Conservation (phyloP, 495 filamentous ascomycete genomes). For the Talaromyces liani region DNA sequence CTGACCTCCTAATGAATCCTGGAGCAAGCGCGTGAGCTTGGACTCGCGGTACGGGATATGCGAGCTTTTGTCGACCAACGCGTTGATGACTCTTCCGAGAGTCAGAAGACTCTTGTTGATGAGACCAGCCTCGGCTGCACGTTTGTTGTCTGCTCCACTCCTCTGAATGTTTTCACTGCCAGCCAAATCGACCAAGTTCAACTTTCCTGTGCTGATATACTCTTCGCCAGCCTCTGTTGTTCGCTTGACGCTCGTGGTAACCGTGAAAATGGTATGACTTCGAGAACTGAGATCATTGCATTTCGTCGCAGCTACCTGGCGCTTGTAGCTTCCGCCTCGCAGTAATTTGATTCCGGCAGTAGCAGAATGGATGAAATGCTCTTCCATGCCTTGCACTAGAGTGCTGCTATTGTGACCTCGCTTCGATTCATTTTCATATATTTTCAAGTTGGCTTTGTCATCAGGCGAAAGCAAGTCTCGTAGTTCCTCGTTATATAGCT, state of each 20-base stretch:
- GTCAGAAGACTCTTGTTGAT: slow-evolving; percentile 98
- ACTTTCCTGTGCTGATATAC: slow-evolving; percentile 84
- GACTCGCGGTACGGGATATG: slow-evolving; percentile 96
- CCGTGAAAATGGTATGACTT: slow-evolving; percentile 94
- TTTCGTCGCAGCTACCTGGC: slow-evolving; percentile 94
- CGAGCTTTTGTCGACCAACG: slow-evolving; percentile 78
- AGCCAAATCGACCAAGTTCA: slow-evolving; percentile 93
- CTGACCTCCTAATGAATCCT: slow-evolving; percentile 90
- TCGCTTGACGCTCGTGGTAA: slow-evolving; percentile 81
- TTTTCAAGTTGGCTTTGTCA: slow-evolving; percentile 81
- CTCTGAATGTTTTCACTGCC: slow-evolving; percentile 97
- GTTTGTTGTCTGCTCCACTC: slow-evolving; percentile 95
- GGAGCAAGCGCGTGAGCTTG: slow-evolving; percentile 86
- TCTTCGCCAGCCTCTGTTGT: slow-evolving; percentile 79
- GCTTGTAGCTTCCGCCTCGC: slow-evolving; percentile 83
- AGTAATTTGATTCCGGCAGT: slow-evolving; percentile 78
- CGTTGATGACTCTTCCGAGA: slow-evolving; percentile 94
- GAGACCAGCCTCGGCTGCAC: slow-evolving; percentile 87
- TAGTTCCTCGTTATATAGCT: slow-evolving; percentile 95
- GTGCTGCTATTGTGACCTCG: slow-evolving; percentile 67
- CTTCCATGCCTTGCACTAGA: slow-evolving; percentile 95
- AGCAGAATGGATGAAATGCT: slow-evolving; percentile 81
- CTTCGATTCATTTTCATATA: slow-evolving; percentile 82
- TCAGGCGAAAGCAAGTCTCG: slow-evolving; percentile 79
- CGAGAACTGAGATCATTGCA: slow-evolving; percentile 96